Percentiles rank a stretch among this genome's conserved stretches.
phyloP scores from a whole-genome alignment of 225 moss, liverwort and hornwort genomes.

The Sphagnum tenellum region DNA sequence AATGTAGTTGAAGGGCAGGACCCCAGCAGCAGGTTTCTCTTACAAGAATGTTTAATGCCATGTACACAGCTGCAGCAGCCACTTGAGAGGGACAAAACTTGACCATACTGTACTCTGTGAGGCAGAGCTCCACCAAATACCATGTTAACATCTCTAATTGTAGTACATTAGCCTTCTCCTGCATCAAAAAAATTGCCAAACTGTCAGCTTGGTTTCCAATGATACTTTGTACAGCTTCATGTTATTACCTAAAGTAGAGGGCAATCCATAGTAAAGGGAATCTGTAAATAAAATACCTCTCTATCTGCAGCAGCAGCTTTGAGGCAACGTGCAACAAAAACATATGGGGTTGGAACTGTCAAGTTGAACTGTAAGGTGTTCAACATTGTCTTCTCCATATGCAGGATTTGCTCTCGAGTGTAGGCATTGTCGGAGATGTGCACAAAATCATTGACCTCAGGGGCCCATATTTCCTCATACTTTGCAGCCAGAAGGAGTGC shows the following conservation, averaged over 20 bases:
- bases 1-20: constrained; percentile 7
- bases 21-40: constrained; percentile 1
- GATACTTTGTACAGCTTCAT: no score
- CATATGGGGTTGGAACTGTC: constrained; percentile 12
- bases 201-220: no score
- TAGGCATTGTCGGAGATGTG: constrained; percentile 7
- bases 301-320: constrained; percentile 4
- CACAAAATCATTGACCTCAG: constrained; percentile 8
- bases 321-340: constrained; percentile 9
- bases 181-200: no score
- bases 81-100: constrained; percentile 7
- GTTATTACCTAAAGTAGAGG: no score
- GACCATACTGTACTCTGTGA: constrained; percentile 8
- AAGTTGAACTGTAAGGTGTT: constrained; percentile 13
- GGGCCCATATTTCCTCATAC: constrained; percentile 93
- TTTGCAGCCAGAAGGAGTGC: constrained; percentile 96
- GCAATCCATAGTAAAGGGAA: no score
- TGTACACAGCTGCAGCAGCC: constrained; percentile 11
- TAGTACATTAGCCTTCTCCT: not conserved
- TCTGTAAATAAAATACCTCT: not conserved
- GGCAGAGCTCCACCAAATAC: constrained; percentile 11
- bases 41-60: constrained; percentile 1
- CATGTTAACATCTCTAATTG: constrained; percentile 10
- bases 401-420: constrained; percentile 6
- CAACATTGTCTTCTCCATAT: constrained; percentile 9